phyloP scores from a whole-genome alignment of 148 eudicot genomes.

The Camellia sinensis region DNA sequence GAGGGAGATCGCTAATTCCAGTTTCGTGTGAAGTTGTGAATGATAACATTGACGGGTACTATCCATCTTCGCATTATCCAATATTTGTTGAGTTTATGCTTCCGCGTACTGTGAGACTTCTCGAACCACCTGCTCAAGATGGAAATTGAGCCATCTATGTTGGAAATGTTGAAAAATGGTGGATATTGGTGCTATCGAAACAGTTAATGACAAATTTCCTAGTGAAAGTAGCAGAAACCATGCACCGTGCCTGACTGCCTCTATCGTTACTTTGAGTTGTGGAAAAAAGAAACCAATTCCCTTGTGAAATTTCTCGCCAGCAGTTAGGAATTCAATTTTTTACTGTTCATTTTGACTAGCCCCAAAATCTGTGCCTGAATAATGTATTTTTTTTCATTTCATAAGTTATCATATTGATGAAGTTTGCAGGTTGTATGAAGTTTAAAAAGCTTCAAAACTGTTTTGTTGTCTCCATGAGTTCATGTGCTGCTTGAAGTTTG shows the following conservation, averaged over 20 bases:
- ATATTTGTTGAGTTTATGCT: conserved; percentile 90
- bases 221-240: no score
- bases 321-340: neutral
- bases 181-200: no score
- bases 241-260: no score
- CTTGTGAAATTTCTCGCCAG: neutral
- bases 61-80: conserved; percentile 96
- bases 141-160: conserved; percentile 28
- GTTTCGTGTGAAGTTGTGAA: conserved; percentile 84
- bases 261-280: neutral
- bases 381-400: neutral
- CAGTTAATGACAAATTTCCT: no score
- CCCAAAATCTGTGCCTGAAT: neutral
- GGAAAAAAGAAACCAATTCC: neutral
- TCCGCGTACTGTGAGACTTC: conserved; percentile 79
- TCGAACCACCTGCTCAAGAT: conserved; percentile 53
- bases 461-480: no score
- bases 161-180: neutral
- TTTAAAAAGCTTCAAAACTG: no score
- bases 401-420: no score
- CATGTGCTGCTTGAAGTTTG: no score
- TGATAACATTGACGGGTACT: conserved; percentile 77
- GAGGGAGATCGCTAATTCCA: conserved; percentile 87
- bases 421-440: no score
- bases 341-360: neutral